Percentiles rank a stretch among this genome's conserved stretches.
These are phyloP conservation scores for Pseudocercospora vitis DNA, from an alignment of 2,329 filamentous ascomycete genomes.

Conservation along the genomic window DNA sequence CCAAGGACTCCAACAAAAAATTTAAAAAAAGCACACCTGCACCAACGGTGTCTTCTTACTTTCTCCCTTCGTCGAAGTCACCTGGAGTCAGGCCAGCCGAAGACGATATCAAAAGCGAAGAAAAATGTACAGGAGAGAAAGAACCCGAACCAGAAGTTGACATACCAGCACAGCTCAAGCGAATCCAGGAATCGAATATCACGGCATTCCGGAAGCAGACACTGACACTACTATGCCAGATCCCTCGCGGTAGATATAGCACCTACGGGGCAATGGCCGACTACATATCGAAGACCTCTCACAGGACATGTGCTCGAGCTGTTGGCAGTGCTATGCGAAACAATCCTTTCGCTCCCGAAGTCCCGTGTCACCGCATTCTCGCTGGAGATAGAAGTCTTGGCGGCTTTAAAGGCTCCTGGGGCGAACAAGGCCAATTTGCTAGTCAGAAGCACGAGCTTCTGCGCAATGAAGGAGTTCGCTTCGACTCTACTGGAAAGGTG, in stretches of 20 bases:
- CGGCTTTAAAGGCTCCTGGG: conserved; percentile 54
- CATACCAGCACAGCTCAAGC: conserved; percentile 36
- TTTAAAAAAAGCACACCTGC: conserved; percentile 17
- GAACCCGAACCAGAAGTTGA: conserved; percentile 13
- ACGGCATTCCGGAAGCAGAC: conserved; percentile 50
- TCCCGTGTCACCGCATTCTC: conserved; percentile 45
- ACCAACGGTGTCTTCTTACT: conserved; percentile 34
- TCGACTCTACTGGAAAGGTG: conserved; percentile 46
- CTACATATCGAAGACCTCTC: conserved; percentile 35
- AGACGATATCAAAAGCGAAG: not conserved
- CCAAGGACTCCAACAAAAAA: conserved; percentile 25
- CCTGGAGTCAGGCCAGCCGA: conserved; percentile 6
- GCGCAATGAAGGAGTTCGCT: conserved; percentile 46
- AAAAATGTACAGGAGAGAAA: not conserved
- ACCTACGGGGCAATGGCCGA: conserved; percentile 41
- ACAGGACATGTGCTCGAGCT: conserved; percentile 41
- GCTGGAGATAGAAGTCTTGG: conserved; percentile 44
- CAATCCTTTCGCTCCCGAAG: conserved; percentile 46
- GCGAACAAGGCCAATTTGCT: conserved; percentile 46
- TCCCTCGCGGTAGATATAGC: conserved; percentile 39
- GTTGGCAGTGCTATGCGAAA: conserved; percentile 45
- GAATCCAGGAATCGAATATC: conserved; percentile 49
- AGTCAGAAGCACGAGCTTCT: conserved; percentile 45
- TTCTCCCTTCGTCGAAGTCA: conserved; percentile 31
- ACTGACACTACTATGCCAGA: conserved; percentile 38